Base-by-base conservation (phyloP, 2,329 filamentous ascomycete genomes). In the Cyphellophora attinorum region DNA sequence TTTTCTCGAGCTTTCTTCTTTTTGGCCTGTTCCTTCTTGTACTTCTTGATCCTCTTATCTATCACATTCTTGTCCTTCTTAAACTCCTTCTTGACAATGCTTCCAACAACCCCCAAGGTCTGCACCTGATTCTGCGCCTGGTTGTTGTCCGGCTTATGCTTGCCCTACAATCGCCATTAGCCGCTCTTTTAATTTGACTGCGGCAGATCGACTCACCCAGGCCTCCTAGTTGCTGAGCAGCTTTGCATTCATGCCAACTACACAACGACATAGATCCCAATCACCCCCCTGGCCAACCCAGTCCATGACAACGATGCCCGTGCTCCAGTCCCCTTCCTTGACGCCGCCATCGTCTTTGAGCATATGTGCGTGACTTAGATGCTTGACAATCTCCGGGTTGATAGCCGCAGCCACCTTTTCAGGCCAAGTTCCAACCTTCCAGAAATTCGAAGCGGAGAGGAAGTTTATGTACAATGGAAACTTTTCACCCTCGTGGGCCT, bases 391-490 rank as follows among this genome's bases (percentile, higher is more conserved):
- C 2, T 79, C 77, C 12, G 88, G 83, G 62, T 96, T 96, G 31
- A 94, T 70, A 62, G 82, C 85, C 13, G 76, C 79, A 1, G 91
- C 89, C 55, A 98, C 85, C 52, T 75, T 80, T 58, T 94, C 88
- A 0, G 91, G 91, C 91, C 91, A 98, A 59, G 86, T 94, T 36
- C 75, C 77, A 1, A 80, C 68, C 46, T 85, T 88, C 78, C 89
- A 96, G 65, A 96, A 96, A 62, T 95, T 95, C 57, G 81, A 89
- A 1, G 81, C 91, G 47, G 73, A 85, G 42, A 95, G 59, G 55
- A 95, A 96, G 59, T 96, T 98, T 58, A 96, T 65, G 51, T 82
- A 93, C 47, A 95, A 71, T 1, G 85, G 85, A 11, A 66, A 65
- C 17, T 54, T 52, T 57, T 60, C 23, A 32, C 18, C 35, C 27